Evolutionary conservation across 371 early-diverging fungal species (phyloP), one percentile per base, ranked within the genome.

Genomic region (Apophysomyces elegans): DNA sequence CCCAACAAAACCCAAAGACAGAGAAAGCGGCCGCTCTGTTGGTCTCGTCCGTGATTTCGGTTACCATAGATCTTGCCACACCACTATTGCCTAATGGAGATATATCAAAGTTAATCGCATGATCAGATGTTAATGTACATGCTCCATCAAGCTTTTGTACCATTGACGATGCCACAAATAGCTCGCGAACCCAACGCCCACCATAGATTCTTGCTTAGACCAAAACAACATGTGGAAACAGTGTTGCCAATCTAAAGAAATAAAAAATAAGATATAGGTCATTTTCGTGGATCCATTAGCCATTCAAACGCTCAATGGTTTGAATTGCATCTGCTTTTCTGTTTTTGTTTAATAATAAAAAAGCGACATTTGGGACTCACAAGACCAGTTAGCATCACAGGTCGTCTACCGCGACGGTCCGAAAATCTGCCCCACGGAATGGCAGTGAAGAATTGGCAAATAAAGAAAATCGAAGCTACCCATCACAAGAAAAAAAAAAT

Each of bases 1-100:
- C 87, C 88, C 88, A 89, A 47, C 85, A 84, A 56, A 86, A 83
- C 0, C 91, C 91, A 79, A 90, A 90, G 57, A 91, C 50, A 8
- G 87, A 76, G 71, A 91, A 92, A 1, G 88, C 88, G 16, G 70
- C 80, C 64, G 86, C 87, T 66, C 89, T 87, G 68, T 95, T 96
- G 0, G 92, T 88, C 8, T 81, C 71, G 66, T 94, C 95, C 16
- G 95, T 91, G 58, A 97, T 88, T 72, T 97, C 97, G 11, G 91
- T 92, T 37, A 96, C 74, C 67, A 93, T 86, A 14, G 91, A 90
- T 73, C 96, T 93, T 13, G 91, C 88, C 5, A 94, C 94, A 6
- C 92, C 94, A 32, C 88, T 81, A 63, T 95, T 97, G n/a, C 91
- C 89, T 80, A 59, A 58, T 47, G 38, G 9, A n/a, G 14, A 39